Evolutionary conservation across 805 yeast species (phyloP), one percentile per base, ranked within the genome.

Genomic region (Starmerella gropengiesseri): DNA sequence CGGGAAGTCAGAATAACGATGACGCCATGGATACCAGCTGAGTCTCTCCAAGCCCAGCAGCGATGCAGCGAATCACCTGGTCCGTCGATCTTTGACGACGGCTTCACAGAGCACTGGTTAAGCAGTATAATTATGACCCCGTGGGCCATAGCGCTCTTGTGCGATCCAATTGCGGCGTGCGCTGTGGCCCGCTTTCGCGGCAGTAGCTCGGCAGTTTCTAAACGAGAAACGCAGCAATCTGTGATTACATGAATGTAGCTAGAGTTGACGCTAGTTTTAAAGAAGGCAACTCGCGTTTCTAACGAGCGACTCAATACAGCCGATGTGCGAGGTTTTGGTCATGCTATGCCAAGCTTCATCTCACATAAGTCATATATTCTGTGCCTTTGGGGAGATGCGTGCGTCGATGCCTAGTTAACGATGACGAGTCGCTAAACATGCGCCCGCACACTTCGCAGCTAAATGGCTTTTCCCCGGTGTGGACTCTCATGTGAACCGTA

Each of bases 401-500:
- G 35, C 94, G 65, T 31, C 81, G 71, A 60, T 84, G 93, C 46
- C 95, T 71, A 5, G 95, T 93, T 46, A 86, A 66, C 5, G 64
- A 60, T 13, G 61, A 57, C 11, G 64, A 60, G 43, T 61, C 65
- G 40, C 63, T 57, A 42, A 61, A 61, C 14, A 56, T 53, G 21
- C 61, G 56, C 19, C 46, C 49, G 44, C 68, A 64, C 13, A 53
- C 48, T 13, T 65, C 59, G 57, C 85, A 79, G 43, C 63, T 62
- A 56, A 74, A 79, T 7, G 86, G 86, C 51, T 78, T 78, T 55
- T 77, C 85, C n/a, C 86, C 86, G 0, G 85, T 78, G 58, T 85
- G 95, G 6, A 82, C 79, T 50, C 83, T 73, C 50, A 71, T 67
- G 60, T 85, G 95, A 4, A 87, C 84, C 49, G 77, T 79, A 43